Percentiles rank a stretch among this genome's conserved stretches.
These are phyloP conservation scores for Microcera coccophila DNA, from an alignment of 2,329 filamentous ascomycete genomes.

Conservation along the genomic window DNA sequence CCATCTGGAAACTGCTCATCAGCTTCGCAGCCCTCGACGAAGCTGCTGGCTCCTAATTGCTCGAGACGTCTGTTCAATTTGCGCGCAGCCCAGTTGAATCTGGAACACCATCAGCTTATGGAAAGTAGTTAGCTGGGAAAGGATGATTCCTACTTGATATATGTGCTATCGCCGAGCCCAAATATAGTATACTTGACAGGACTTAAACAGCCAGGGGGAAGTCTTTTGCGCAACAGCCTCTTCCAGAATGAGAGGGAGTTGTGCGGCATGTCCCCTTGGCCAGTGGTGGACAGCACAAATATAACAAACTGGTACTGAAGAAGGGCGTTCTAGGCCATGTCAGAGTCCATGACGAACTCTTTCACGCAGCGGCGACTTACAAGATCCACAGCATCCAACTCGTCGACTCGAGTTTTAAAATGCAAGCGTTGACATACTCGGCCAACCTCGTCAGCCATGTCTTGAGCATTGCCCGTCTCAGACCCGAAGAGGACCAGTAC, in stretches of 20 bases:
- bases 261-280: conserved; percentile 86
- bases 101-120: conserved; percentile 33
- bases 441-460: conserved; percentile 82
- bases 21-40: conserved; percentile 77
- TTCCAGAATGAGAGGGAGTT: conserved; percentile 85
- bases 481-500: conserved; percentile 83
- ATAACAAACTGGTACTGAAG: conserved; percentile 58
- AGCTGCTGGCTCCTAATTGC: conserved; percentile 75
- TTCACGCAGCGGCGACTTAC: too few species aligned
- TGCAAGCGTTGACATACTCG: conserved; percentile 70
- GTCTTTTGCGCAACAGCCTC: conserved; percentile 71
- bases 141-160: conserved; percentile 65
- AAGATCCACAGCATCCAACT: conserved; percentile 71
- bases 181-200: conserved; percentile 76
- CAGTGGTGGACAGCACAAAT: conserved; percentile 86
- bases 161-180: conserved; percentile 91
- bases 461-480: conserved; percentile 91
- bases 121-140: neutral
- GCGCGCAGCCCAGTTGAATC: conserved; percentile 88
- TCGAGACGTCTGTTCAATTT: conserved; percentile 81
- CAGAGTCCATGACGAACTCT: neutral
- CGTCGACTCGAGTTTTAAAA: conserved; percentile 70
- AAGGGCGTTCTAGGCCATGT: conserved; percentile 51
- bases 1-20: conserved; percentile 94
- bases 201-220: conserved; percentile 66